A percentile compares a stretch with the other conserved stretches of the same genome.
phyloP scores from a whole-genome alignment of 805 yeast genomes.

The Ogataea nonfermentans region DNA sequence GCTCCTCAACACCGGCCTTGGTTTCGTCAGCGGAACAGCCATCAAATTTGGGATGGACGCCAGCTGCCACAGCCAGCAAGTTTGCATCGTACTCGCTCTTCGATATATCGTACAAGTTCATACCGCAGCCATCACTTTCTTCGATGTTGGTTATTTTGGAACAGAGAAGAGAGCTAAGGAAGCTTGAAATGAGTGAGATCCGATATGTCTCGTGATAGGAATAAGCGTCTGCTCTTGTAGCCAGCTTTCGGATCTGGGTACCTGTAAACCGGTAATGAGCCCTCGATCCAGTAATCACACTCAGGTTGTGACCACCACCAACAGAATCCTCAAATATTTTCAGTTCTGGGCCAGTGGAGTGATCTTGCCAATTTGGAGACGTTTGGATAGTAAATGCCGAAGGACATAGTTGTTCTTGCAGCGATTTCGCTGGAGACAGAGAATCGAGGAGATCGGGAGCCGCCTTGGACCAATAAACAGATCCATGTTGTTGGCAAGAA shows the following conservation, averaged over 20 bases:
- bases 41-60: constrained; percentile 46
- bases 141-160: constrained; percentile 68
- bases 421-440: constrained; percentile 34
- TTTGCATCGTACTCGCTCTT: constrained; percentile 53
- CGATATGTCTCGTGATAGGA: constrained; percentile 55
- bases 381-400: constrained; percentile 57
- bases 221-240: constrained; percentile 49
- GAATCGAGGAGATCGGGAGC: constrained; percentile 42
- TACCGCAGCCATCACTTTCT: constrained; percentile 88
- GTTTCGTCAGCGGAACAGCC: constrained; percentile 28
- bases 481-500: constrained; percentile 91
- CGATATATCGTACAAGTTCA: constrained; percentile 80
- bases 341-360: constrained; percentile 74
- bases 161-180: constrained; percentile 66
- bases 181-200: constrained; percentile 76
- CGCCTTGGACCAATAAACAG: constrained; percentile 69
- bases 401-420: constrained; percentile 48
- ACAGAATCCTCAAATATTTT: constrained; percentile 54
- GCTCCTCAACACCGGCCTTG: constrained; percentile 36
- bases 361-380: constrained; percentile 96
- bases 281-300: constrained; percentile 74
- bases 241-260: constrained; percentile 79
- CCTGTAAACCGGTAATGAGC: constrained; percentile 92
- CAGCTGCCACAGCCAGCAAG: constrained; percentile 54
- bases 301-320: constrained; percentile 61